Evolutionary conservation across 1,139 yeast genomes (phyloP).

Genomic region (Debaryomycetaceae sp.): DNA sequence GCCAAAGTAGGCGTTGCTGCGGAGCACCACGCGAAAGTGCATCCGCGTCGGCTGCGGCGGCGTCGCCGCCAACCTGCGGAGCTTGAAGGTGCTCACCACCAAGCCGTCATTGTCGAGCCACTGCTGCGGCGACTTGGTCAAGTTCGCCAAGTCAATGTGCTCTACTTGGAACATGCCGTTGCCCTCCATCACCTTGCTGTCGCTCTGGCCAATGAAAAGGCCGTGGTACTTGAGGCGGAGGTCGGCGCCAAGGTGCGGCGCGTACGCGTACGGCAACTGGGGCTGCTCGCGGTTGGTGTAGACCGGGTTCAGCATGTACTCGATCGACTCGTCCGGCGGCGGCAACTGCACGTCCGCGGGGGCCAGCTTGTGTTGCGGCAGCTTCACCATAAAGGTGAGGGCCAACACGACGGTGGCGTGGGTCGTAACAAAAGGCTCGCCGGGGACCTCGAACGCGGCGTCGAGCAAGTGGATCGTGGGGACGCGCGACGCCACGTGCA

Average conservation of each 20-base stretch:
- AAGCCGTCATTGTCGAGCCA: conserved; percentile 36
- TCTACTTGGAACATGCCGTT: conserved; percentile 44
- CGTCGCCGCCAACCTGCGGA: conserved; percentile 61
- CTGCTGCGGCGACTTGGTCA: conserved; percentile 37
- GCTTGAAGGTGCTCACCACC: conserved; percentile 57
- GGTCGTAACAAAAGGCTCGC: conserved; percentile 72
- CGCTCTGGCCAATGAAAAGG: conserved; percentile 59
- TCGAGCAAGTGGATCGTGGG: conserved; percentile 63
- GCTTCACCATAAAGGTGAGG: conserved; percentile 64
- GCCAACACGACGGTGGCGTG: conserved; percentile 63
- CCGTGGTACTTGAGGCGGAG: conserved; percentile 57
- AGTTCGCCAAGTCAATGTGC: conserved; percentile 45
- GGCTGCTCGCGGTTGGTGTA: conserved; percentile 59
- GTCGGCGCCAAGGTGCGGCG: conserved; percentile 64
- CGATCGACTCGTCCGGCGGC: conserved; percentile 45
- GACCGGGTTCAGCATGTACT: conserved; percentile 62
- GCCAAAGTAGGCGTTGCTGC: conserved; percentile 61
- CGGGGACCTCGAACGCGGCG: conserved; percentile 78
- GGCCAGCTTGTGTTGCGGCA: conserved; percentile 53
- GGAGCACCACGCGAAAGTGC: conserved; percentile 55
- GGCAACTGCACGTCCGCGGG: conserved; percentile 31
- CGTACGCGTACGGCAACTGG: conserved; percentile 44
- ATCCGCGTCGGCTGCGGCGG: conserved; percentile 55
- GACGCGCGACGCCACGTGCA: conserved; percentile 51
- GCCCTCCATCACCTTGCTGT: conserved; percentile 63